phyloP scores from a whole-genome alignment of 805 yeast genomes.

The Cyberlindnera veronae region DNA sequence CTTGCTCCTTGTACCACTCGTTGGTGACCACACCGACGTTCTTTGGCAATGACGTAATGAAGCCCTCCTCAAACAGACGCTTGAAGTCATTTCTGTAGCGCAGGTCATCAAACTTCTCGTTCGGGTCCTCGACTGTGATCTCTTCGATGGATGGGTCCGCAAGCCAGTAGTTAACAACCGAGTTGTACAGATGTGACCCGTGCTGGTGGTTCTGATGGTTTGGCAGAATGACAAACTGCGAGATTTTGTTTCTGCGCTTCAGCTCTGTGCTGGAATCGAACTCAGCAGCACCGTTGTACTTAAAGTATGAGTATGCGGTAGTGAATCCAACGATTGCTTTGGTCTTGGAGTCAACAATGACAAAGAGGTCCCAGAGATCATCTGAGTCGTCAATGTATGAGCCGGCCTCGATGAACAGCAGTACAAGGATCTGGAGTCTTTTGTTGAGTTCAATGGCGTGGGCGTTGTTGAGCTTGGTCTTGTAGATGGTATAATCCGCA shows the following conservation, averaged over 20 bases:
- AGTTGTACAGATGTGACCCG: constrained; percentile 64
- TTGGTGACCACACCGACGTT: constrained; percentile 24
- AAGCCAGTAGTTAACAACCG: constrained; percentile 54
- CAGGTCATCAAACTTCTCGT: constrained; percentile 85
- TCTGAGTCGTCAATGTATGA: constrained; percentile 78
- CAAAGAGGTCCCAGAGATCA: constrained; percentile 74
- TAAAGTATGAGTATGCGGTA: constrained; percentile 83
- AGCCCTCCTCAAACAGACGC: constrained; percentile 37
- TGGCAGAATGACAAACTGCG: constrained; percentile 85
- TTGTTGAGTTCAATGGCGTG: constrained; percentile 52
- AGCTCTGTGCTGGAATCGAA: constrained; percentile 41
- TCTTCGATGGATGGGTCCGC: constrained; percentile 53
- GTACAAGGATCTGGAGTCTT: constrained; percentile 73
- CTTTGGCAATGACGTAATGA: constrained; percentile 29
- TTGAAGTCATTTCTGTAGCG: constrained; percentile 78
- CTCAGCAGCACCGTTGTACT: constrained; percentile 50
- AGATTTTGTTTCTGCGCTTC: constrained; percentile 63
- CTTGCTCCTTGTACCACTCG: constrained; percentile 40
- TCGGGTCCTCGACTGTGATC: constrained; percentile 91
- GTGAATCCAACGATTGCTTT: constrained; percentile 68
- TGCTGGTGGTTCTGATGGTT: constrained; percentile 72
- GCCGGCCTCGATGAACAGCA: constrained; percentile 91
- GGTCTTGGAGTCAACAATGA: constrained; percentile 37
- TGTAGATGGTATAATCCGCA: constrained; percentile 49
- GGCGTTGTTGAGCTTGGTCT: constrained; percentile 33